Evolutionary conservation across 148 eudicot species (phyloP).

Genomic region (Diospyros lotus): DNA sequence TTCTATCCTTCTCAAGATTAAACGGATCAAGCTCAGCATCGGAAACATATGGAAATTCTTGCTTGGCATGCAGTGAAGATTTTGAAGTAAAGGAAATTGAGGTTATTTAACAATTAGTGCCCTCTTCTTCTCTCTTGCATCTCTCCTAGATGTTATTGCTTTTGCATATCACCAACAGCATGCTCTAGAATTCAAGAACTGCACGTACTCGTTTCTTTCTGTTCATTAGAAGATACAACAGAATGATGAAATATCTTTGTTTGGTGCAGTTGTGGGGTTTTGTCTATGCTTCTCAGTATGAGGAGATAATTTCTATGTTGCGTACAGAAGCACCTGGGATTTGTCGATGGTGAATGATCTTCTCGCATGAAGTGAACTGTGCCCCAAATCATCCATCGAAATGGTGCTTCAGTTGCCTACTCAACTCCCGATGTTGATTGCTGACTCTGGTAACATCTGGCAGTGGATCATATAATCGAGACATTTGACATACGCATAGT

Average conservation of each 20-base stretch:
- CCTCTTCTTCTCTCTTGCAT: not conserved
- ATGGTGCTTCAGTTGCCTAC: constrained; percentile 1
- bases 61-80: constrained; percentile 61
- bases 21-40: constrained; percentile 89
- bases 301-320: constrained; percentile 58
- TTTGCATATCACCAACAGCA: not conserved
- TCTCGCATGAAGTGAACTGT: not conserved
- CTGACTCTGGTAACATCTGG: not conserved
- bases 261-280: constrained; percentile 88
- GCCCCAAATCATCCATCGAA: not conserved
- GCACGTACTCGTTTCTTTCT: not conserved
- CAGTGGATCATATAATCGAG: not conserved
- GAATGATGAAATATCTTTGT: not conserved
- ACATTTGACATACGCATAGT: not conserved
- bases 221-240: not conserved
- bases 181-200: not conserved
- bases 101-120: constrained; percentile 31
- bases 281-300: constrained; percentile 76
- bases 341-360: constrained; percentile 46
- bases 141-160: not conserved
- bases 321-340: constrained; percentile 80
- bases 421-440: not conserved
- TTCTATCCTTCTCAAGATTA: constrained; percentile 34
- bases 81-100: constrained; percentile 92
- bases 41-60: constrained; percentile 89